Conservation (phyloP, 176 grass and related monocot genomes). For the Hordeum marinum region DNA sequence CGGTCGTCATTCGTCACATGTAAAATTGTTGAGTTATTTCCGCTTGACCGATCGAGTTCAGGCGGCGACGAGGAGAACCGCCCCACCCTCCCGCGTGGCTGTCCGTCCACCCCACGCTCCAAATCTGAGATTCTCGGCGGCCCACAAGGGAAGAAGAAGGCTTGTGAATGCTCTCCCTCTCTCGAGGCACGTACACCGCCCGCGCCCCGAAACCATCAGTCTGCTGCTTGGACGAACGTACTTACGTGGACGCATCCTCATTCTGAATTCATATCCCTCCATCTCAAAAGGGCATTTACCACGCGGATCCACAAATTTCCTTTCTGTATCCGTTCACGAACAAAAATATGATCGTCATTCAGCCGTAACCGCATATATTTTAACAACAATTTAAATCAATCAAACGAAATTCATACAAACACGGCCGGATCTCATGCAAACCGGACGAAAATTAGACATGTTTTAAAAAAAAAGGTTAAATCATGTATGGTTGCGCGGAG, state of each 20-base stretch:
- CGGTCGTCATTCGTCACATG: neutral
- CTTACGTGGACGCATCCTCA: slow-evolving; percentile 1
- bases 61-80: slow-evolving; percentile 31
- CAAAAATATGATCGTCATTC: too few relatives aligned
- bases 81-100: slow-evolving; percentile 3
- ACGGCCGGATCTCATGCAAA: too few relatives aligned
- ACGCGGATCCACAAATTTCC: too few relatives aligned
- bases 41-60: slow-evolving; percentile 14
- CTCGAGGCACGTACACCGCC: slow-evolving; percentile 31
- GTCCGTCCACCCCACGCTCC: slow-evolving; percentile 26
- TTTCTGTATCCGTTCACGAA: too few relatives aligned
- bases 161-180: slow-evolving; percentile 30
- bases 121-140: slow-evolving; percentile 6
- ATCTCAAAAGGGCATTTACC: too few relatives aligned
- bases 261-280: neutral
- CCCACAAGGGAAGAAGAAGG: neutral
- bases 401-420: too few relatives aligned
- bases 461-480: too few relatives aligned
- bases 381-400: too few relatives aligned
- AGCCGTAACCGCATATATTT: too few relatives aligned
- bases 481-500: too few relatives aligned
- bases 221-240: neutral
- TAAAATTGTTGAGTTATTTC: neutral
- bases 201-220: slow-evolving; percentile 40
- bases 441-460: too few relatives aligned